Conservation (phyloP, 352 stramenopile genomes). For the Phytophthora fragariae region DNA sequence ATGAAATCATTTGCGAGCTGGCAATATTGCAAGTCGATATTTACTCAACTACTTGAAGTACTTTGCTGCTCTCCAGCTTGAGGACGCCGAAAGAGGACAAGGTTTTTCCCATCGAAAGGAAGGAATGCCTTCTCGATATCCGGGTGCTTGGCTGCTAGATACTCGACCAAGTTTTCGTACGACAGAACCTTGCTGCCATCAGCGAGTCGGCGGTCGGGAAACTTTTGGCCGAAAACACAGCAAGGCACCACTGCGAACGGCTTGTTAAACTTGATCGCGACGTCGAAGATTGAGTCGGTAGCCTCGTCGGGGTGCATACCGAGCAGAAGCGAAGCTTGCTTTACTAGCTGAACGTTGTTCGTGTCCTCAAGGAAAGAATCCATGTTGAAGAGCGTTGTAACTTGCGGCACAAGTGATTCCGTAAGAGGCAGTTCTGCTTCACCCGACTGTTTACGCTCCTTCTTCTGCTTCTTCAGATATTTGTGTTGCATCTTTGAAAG, state of each 20-base stretch:
- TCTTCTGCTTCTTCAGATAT: slow-evolving; percentile 70
- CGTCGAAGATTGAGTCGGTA: slow-evolving; percentile 95
- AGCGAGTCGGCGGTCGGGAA: slow-evolving; percentile 70
- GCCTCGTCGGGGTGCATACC: slow-evolving; percentile 96
- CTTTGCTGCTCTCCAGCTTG: slow-evolving; percentile 5
- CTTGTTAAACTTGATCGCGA: slow-evolving; percentile 90
- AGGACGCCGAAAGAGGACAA: slow-evolving; percentile 70
- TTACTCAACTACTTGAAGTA: neutral
- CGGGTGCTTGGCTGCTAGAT: slow-evolving; percentile 76
- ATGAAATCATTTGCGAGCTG: slow-evolving; percentile 11
- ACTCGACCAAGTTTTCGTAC: slow-evolving; percentile 82
- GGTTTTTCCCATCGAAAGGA: slow-evolving; percentile 86
- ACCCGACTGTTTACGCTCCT: slow-evolving; percentile 32
- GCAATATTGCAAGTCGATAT: slow-evolving; percentile 2
- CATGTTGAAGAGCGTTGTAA: slow-evolving; percentile 71
- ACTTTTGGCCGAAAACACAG: slow-evolving; percentile 94
- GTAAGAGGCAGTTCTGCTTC: slow-evolving; percentile 15
- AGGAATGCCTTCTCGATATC: slow-evolving; percentile 71
- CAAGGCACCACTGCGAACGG: slow-evolving; percentile 97
- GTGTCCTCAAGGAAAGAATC: slow-evolving; percentile 61
- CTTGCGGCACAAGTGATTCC: slow-evolving; percentile 65
- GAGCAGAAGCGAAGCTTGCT: slow-evolving; percentile 83
- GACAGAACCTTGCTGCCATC: slow-evolving; percentile 69
- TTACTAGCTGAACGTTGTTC: slow-evolving; percentile 61
- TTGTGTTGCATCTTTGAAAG: slow-evolving; percentile 77